Evolutionary conservation across 768 basidiomycete genomes (phyloP).

Genomic region (Auricularia auricula-judae): DNA sequence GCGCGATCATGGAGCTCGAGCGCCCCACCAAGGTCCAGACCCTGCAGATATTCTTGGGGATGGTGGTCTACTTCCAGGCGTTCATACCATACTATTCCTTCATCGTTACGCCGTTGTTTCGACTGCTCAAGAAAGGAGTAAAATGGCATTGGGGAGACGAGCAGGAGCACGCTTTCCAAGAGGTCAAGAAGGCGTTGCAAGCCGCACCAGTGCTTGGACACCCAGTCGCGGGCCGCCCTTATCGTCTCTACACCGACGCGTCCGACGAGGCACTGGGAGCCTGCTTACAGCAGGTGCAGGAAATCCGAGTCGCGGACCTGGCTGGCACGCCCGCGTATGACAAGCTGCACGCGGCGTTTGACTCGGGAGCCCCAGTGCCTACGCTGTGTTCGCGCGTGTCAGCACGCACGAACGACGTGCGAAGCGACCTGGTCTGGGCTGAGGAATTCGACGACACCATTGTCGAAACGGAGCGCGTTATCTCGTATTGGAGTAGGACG

Average conservation of each 20-base stretch:
- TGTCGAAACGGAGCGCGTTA: conserved; percentile 8
- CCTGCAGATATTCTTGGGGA: conserved; percentile 25
- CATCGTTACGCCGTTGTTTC: conserved; percentile 24
- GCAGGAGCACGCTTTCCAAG: conserved; percentile 19
- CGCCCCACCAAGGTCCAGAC: conserved; percentile 15
- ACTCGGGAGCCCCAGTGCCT: conserved; percentile 5
- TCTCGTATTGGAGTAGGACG: conserved; percentile 10
- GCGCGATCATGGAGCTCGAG: conserved; percentile 20
- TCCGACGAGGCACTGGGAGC: conserved; percentile 19
- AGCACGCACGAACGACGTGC: conserved; percentile 19
- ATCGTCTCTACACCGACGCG: conserved; percentile 14
- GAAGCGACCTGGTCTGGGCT: conserved; percentile 11
- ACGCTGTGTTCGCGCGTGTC: background rate
- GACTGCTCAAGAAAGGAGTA: conserved; percentile 19
- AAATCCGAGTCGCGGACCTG: conserved; percentile 11
- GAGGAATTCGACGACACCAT: conserved; percentile 11
- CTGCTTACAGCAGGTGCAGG: conserved; percentile 19
- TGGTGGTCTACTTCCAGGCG: conserved; percentile 26
- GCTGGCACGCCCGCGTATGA: conserved; percentile 14
- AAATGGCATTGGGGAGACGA: conserved; percentile 15
- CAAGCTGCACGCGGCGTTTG: conserved; percentile 6
- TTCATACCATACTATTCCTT: conserved; percentile 24
- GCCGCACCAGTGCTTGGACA: conserved; percentile 24
- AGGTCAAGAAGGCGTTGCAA: conserved; percentile 18
- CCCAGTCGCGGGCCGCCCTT: conserved; percentile 19